phyloP scores from a whole-genome alignment of 2,329 filamentous ascomycete species.

The Chlorencoelia australis region DNA sequence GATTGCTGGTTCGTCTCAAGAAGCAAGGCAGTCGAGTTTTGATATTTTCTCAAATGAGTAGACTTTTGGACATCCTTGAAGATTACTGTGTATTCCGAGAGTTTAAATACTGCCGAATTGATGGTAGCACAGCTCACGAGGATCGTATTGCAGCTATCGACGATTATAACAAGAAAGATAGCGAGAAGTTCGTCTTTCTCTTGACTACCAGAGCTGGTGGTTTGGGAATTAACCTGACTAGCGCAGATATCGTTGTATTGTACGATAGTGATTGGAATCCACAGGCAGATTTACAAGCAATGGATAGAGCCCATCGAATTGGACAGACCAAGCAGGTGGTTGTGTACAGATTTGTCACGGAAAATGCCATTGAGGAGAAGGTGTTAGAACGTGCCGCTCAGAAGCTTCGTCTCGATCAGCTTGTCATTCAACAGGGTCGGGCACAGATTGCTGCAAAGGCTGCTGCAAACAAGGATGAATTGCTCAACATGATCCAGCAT shows the following conservation, averaged over 20 bases:
- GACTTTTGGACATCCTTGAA: conserved; percentile 90
- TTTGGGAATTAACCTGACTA: conserved; percentile 91
- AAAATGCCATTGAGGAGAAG: conserved; percentile 98
- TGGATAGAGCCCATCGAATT: conserved; percentile 97
- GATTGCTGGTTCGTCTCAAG: conserved; percentile 73
- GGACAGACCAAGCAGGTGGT: conserved; percentile 97
- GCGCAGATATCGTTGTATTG: conserved; percentile 88
- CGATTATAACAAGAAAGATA: conserved; percentile 92
- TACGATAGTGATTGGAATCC: conserved; percentile 99
- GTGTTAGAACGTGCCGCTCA: conserved; percentile 93
- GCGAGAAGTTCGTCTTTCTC: conserved; percentile 94
- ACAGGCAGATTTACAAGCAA: conserved; percentile 94
- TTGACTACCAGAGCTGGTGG: conserved; percentile 93
- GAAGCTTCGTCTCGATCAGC: conserved; percentile 88
- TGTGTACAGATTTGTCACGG: conserved; percentile 93
- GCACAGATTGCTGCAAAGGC: conserved; percentile 85
- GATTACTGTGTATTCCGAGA: conserved; percentile 96
- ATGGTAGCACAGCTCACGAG: conserved; percentile 92
- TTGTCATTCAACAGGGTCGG: conserved; percentile 96
- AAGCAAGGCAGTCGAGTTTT: conserved; percentile 87
- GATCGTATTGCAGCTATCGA: conserved; percentile 97
- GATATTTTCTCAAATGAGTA: conserved; percentile 99
- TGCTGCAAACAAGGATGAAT: conserved; percentile 89
- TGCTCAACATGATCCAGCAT: conserved; percentile 97
- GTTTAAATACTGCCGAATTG: conserved; percentile 94